These are phyloP conservation scores for Amphirosellinia nigrospora DNA, from an alignment of 495 filamentous ascomycete species.

Conservation along the genomic window DNA sequence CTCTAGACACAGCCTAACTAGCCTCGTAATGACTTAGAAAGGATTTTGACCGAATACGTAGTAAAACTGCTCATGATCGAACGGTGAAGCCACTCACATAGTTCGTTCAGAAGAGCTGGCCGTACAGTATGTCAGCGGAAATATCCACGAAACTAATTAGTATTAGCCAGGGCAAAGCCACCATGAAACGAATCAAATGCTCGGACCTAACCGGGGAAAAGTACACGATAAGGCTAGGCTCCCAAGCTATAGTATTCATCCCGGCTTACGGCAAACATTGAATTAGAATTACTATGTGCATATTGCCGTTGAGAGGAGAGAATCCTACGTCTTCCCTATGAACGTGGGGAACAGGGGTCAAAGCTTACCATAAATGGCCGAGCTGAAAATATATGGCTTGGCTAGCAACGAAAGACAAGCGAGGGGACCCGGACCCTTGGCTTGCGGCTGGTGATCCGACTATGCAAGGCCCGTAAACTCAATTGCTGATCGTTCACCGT, in stretches of 20 bases:
- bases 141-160: background rate
- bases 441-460: too few species aligned
- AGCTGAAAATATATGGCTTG: slow-evolving; percentile 1
- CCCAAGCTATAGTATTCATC: background rate
- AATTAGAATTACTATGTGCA: background rate
- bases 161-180: background rate
- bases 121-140: background rate
- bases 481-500: background rate
- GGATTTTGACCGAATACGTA: background rate
- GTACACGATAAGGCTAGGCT: background rate
- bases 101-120: background rate
- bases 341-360: background rate
- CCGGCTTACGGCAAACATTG: background rate
- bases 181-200: background rate
- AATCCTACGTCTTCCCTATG: background rate
- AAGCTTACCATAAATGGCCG: background rate
- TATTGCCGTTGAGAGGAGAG: background rate
- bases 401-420: background rate
- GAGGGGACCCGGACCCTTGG: background rate
- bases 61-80: slow-evolving; percentile 1
- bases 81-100: background rate
- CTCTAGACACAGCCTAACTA: background rate
- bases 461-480: background rate
- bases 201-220: background rate
- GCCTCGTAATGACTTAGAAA: background rate